Percentiles rank a stretch among this genome's conserved stretches.
phyloP scores from a whole-genome alignment of 176 grass and related monocot genomes.

The Triticum aestivum region DNA sequence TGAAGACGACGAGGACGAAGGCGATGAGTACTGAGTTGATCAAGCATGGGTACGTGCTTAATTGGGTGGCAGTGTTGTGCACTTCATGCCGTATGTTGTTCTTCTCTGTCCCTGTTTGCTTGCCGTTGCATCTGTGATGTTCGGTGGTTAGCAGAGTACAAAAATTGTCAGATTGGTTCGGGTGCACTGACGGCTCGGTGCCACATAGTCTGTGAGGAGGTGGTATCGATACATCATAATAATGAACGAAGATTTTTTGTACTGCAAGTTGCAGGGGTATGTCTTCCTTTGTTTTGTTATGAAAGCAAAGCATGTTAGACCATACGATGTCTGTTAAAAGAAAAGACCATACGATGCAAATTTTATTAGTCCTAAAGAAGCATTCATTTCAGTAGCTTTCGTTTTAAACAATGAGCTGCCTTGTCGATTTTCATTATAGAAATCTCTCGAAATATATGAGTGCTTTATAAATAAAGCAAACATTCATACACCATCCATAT shows the following conservation, averaged over 20 bases:
- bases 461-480: too few species aligned
- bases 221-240: not conserved
- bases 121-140: not conserved
- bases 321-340: too few species aligned
- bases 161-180: not conserved
- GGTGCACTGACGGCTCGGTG: not conserved
- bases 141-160: not conserved
- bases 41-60: not conserved
- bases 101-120: not conserved
- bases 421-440: too few species aligned
- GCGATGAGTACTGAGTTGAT: conserved; percentile 48
- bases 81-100: not conserved
- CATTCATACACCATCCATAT: too few species aligned
- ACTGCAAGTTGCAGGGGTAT: not conserved
- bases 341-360: too few species aligned
- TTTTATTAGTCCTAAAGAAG: too few species aligned
- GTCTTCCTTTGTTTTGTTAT: not conserved
- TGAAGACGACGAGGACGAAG: conserved; percentile 51
- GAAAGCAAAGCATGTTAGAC: not conserved
- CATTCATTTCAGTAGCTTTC: too few species aligned
- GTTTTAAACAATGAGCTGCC: too few species aligned
- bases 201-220: not conserved
- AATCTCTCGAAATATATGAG: too few species aligned
- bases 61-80: not conserved
- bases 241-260: not conserved